phyloP scores from a whole-genome alignment of 441 rosid species.

The Erodium trifolium region DNA sequence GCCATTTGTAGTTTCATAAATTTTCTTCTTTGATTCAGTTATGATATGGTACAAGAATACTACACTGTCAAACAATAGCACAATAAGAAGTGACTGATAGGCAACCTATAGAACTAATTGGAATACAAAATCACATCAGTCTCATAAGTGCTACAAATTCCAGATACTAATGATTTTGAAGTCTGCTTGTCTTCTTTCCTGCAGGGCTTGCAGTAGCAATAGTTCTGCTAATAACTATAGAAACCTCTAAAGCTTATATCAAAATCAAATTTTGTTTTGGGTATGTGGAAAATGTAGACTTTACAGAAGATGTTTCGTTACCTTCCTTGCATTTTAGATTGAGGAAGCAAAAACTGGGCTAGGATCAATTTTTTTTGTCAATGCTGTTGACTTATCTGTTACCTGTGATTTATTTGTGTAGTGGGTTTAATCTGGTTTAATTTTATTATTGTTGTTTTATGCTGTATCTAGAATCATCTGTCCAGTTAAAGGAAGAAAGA shows the following conservation, averaged over 20 bases:
- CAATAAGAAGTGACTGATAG: neutral
- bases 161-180: neutral
- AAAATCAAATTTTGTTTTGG: neutral
- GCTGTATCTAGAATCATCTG: constrained; percentile 50
- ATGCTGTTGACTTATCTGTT: too few species aligned
- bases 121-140: neutral
- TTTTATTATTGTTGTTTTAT: constrained; percentile 8
- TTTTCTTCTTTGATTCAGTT: too few species aligned
- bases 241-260: neutral
- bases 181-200: too few species aligned
- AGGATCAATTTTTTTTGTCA: neutral
- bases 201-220: neutral
- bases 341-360: neutral
- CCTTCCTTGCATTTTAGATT: neutral
- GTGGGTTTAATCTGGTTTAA: neutral
- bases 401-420: too few species aligned
- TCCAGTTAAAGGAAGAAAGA: constrained; percentile 55
- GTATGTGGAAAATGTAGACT: neutral
- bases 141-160: neutral
- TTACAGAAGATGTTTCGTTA: neutral
- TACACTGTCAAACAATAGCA: neutral
- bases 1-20: neutral
- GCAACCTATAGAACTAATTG: neutral
- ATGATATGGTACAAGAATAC: neutral
- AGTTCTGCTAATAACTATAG: neutral